A percentile compares a stretch with the other conserved stretches of the same genome.
Evolutionary conservation across 2,329 filamentous ascomycete genomes (phyloP).

Genomic region (Tympanopsis confertula): DNA sequence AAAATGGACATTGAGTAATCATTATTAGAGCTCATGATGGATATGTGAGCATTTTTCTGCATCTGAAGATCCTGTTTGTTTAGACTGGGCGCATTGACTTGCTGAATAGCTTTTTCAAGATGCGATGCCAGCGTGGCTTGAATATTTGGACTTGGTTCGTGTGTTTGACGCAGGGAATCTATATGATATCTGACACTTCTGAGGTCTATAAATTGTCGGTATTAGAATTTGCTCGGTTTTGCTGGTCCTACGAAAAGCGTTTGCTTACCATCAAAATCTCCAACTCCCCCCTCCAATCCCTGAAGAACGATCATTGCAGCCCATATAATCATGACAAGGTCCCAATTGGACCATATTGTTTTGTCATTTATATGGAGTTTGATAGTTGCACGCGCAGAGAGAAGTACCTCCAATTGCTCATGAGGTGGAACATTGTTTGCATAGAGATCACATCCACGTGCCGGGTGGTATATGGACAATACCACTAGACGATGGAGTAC

Average conservation of each 20-base stretch:
- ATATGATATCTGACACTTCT: conserved; percentile 15
- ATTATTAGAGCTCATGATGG: too few species aligned
- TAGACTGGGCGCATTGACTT: conserved; percentile 10
- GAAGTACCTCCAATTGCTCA: conserved; percentile 25
- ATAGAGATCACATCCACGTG: conserved; percentile 24
- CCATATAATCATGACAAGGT: conserved; percentile 30
- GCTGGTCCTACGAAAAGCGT: too few species aligned
- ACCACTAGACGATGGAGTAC: conserved; percentile 27
- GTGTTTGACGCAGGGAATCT: conserved; percentile 13
- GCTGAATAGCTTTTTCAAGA: conserved; percentile 13
- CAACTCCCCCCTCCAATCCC: conserved; percentile 24
- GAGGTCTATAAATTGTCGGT: conserved; percentile 8
- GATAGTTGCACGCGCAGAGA: conserved; percentile 25
- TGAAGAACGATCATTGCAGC: conserved; percentile 29
- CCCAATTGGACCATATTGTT: conserved; percentile 30
- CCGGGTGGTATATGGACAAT: conserved; percentile 28
- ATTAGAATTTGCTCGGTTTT: background rate
- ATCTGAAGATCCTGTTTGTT: conserved; percentile 4
- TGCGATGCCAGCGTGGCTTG: conserved; percentile 10
- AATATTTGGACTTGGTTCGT: conserved; percentile 13
- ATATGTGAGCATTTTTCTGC: conserved; percentile 5
- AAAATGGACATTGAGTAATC: too few species aligned
- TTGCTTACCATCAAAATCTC: conserved; percentile 22
- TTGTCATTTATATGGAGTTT: conserved; percentile 25
- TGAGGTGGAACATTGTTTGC: conserved; percentile 21